Evolutionary conservation across 139 green algal genomes (phyloP).

Genomic region (Gonium pectorale): DNA sequence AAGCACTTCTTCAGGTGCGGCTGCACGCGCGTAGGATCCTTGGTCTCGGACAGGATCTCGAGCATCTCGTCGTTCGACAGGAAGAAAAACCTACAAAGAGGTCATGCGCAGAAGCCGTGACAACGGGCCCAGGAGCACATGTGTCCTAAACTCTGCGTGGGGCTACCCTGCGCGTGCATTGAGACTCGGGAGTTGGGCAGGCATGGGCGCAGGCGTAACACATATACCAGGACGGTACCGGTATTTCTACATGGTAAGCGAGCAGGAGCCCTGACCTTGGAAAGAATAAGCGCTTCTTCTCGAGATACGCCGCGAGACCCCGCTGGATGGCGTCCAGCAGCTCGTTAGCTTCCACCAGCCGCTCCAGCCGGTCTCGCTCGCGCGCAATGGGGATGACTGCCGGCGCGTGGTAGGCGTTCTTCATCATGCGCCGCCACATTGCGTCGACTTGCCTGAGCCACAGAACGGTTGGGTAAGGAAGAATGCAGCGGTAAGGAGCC

Average conservation of each 20-base stretch:
- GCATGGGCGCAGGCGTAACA: too few relatives aligned
- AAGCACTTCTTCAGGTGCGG: slow-evolving; percentile 87
- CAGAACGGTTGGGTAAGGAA: too few relatives aligned
- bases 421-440: slow-evolving; percentile 80
- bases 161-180: too few relatives aligned
- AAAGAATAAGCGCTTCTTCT: slow-evolving; percentile 87
- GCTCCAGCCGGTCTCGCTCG: slow-evolving; percentile 67
- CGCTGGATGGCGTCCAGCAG: slow-evolving; percentile 78
- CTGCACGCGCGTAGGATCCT: slow-evolving; percentile 83
- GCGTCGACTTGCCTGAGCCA: slow-evolving; percentile 53
- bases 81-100: slow-evolving; percentile 93
- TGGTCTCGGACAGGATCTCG: slow-evolving; percentile 85
- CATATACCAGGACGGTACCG: too few relatives aligned
- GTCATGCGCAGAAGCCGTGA: too few relatives aligned
- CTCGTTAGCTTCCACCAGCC: slow-evolving; percentile 72
- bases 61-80: slow-evolving; percentile 91
- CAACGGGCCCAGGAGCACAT: too few relatives aligned
- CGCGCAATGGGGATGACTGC: slow-evolving; percentile 65
- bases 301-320: slow-evolving; percentile 87
- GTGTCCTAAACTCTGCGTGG: too few relatives aligned
- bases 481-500: too few relatives aligned
- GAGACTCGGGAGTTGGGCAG: too few relatives aligned
- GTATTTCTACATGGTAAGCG: too few relatives aligned
- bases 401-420: slow-evolving; percentile 60
- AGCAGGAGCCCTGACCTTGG: slow-evolving; percentile 50